Evolutionary conservation across 805 yeast genomes (phyloP).

Genomic region (Sugiyamaella marilandica): DNA sequence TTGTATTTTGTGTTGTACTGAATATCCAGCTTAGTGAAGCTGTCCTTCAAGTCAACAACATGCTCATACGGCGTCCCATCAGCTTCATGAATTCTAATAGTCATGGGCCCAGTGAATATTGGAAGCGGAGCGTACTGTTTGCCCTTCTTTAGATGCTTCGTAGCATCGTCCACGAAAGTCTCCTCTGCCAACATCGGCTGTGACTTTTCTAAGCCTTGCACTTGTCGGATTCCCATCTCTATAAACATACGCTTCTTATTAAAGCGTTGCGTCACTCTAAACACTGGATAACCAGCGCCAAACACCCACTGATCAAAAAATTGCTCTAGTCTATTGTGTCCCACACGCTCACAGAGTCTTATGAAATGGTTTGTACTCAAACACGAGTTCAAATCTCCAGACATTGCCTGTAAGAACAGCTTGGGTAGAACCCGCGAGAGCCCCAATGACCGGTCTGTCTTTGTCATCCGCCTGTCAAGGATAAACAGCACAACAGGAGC

Average conservation of each 20-base stretch:
- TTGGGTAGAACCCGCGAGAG: conserved; percentile 87
- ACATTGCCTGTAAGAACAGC: conserved; percentile 88
- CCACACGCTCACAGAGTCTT: conserved; percentile 91
- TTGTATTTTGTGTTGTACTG: conserved; percentile 93
- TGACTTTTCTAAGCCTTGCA: conserved; percentile 61
- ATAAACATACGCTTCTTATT: conserved; percentile 90
- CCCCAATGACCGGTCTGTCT: conserved; percentile 92
- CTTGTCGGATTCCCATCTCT: conserved; percentile 91
- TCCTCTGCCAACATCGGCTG: conserved; percentile 34
- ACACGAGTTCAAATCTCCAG: conserved; percentile 81
- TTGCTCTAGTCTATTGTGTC: conserved; percentile 71
- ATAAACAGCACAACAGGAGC: conserved; percentile 83
- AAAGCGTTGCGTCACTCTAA: conserved; percentile 84
- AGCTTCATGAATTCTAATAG: conserved; percentile 93
- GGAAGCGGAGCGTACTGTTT: conserved; percentile 25
- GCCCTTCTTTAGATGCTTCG: conserved; percentile 21
- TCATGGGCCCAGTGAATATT: conserved; percentile 84
- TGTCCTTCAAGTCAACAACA: conserved; percentile 84
- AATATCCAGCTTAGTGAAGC: conserved; percentile 80
- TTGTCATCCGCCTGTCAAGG: conserved; percentile 88
- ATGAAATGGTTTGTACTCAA: conserved; percentile 82
- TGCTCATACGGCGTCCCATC: conserved; percentile 99
- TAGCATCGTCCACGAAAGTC: conserved; percentile 39
- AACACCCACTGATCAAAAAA: conserved; percentile 94
- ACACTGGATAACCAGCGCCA: conserved; percentile 83